These are phyloP conservation scores for Arthrobotrys iridis DNA, from an alignment of 2,329 filamentous ascomycete genomes.

Conservation along the genomic window DNA sequence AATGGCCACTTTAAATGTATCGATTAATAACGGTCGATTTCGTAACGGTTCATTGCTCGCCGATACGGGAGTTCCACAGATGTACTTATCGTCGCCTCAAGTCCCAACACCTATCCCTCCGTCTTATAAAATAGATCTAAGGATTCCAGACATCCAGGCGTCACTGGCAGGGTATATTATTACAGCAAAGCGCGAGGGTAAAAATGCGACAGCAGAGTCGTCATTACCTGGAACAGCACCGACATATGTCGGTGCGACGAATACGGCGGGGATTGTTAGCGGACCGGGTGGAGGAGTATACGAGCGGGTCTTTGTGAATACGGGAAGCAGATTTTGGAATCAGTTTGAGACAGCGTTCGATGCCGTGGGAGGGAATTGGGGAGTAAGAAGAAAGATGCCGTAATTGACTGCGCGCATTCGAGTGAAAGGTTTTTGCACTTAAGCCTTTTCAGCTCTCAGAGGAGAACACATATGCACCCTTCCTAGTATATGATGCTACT, in stretches of 20 bases:
- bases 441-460: no score
- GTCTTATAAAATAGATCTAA: constrained; percentile 21
- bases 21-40: constrained; percentile 14
- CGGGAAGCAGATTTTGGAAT: constrained; percentile 47
- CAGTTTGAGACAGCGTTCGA: constrained; percentile 36
- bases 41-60: constrained; percentile 19
- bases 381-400: not conserved
- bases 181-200: constrained; percentile 8
- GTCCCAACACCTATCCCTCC: constrained; percentile 12
- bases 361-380: constrained; percentile 39
- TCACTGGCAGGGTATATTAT: constrained; percentile 25
- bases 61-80: constrained; percentile 37
- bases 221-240: constrained; percentile 24
- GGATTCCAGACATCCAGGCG: constrained; percentile 15
- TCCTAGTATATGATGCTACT: no score
- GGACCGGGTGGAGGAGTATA: constrained; percentile 28
- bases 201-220: not conserved
- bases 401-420: no score
- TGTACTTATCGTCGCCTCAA: constrained; percentile 46
- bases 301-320: constrained; percentile 46
- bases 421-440: no score
- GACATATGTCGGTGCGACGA: constrained; percentile 23
- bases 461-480: no score
- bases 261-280: constrained; percentile 32
- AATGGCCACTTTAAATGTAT: constrained; percentile 17